These are phyloP conservation scores for Murraya koenigii DNA, from an alignment of 345 rosid species.

Conservation along the genomic window DNA sequence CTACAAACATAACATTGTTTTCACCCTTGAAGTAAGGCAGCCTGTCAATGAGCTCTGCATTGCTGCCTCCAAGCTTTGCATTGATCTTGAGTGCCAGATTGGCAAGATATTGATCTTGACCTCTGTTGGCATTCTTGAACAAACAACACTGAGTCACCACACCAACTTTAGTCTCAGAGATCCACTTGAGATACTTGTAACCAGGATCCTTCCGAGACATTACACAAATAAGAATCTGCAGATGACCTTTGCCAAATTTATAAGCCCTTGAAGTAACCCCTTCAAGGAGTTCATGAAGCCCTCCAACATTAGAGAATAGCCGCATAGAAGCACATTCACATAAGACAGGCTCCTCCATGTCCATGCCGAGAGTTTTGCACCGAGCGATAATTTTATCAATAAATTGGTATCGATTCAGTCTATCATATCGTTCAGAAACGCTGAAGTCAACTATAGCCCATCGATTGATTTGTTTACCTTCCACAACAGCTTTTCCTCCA, in stretches of 20 bases:
- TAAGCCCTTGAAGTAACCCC: conserved; percentile 28
- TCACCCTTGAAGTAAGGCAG: conserved; percentile 46
- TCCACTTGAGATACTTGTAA: conserved; percentile 83
- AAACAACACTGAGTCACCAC: conserved; percentile 85
- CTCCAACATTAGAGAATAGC: conserved; percentile 32
- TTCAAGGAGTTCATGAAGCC: conserved; percentile 43
- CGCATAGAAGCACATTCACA: conserved; percentile 36
- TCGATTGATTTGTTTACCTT: conserved; percentile 51
- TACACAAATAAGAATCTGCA: conserved; percentile 67
- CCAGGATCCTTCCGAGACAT: conserved; percentile 64
- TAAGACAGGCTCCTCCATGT: conserved; percentile 46
- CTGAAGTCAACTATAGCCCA: conserved; percentile 87
- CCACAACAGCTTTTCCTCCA: conserved; percentile 45
- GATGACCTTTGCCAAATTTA: conserved; percentile 26
- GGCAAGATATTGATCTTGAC: conserved; percentile 62
- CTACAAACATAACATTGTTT: conserved; percentile 71
- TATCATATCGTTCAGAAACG: conserved; percentile 19
- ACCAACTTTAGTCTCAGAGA: conserved; percentile 76
- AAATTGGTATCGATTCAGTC: conserved; percentile 28
- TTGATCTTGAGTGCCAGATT: conserved; percentile 85
- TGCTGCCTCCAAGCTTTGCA: conserved; percentile 97
- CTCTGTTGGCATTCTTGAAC: conserved; percentile 35
- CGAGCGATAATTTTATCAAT: conserved; percentile 37
- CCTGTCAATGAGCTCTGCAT: conserved; percentile 56
- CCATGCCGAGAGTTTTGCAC: conserved; percentile 58